Evolutionary conservation across 192 early-diverging fungal genomes (phyloP), one percentile per base, ranked within the genome.

Genomic region (Gamsiella multidivaricata): DNA sequence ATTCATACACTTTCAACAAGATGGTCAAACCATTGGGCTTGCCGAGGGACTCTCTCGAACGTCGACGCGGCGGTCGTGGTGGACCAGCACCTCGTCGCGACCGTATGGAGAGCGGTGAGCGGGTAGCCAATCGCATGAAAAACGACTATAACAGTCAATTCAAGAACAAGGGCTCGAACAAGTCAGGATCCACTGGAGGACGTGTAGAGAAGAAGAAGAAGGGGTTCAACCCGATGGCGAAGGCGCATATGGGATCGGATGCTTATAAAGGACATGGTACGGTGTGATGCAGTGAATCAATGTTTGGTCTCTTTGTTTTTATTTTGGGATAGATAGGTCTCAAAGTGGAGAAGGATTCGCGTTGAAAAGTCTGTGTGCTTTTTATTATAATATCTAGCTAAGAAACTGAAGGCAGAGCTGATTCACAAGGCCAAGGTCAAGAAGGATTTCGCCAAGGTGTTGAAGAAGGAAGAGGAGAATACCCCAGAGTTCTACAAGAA

Each of bases 381-480:
- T 50, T 61, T 50, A 22, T 31, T 50, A 31, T n/a, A 33, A 22
- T 43, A 4, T 28, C 26, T 55, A 71, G 69, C 74, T 47, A 78
- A 78, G 65, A 78, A 78, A 31, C 22, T 78, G 36, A 78, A 78
- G 45, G 74, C 74, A 3, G 66, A 78, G 0, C 32, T 78, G 54
- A 78, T 78, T 31, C 74, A 78, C 43, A 78, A 78, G 59, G 74
- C 74, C 37, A 78, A 68, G 53, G 74, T 78, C 54, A 78, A 78
- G 65, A 78, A 78, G 54, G 74, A 78, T 4, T 78, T 69, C 36
- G 74, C 74, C 34, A 78, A 59, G 49, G 60, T 64, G 32, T 42
- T 78, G 60, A 78, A 63, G 59, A 56, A 69, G 47, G 74, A 78
- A 26, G 74, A 56, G 23, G 65, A 69, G 0, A 63, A 64, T 54